Base-by-base conservation (phyloP, 2,329 filamentous ascomycete species). In the Hypoxylon sp. region DNA sequence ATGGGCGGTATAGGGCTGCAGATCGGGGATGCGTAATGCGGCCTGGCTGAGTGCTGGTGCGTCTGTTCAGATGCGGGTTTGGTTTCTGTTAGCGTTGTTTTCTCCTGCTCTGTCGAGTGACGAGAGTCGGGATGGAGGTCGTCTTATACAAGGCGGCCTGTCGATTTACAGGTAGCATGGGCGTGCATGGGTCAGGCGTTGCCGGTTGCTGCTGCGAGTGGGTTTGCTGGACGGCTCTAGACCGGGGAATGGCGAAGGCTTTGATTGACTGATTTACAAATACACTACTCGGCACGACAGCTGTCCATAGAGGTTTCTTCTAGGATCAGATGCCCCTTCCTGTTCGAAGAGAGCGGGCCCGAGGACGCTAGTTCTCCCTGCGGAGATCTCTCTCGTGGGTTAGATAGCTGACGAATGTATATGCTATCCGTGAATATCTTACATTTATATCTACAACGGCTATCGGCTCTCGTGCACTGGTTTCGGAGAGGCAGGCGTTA, bases 121-220 rank as follows among this genome's bases (percentile, higher is more conserved):
- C 18, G 28, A 53, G 38, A 38, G 24, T 14, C 30, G 30, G 57
- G 9, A 32, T 20, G 26, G 26, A 42, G 2, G 32, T 11, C n/a
- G 20, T 22, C 22, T 11, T 33, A 20, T 30, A 55, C 22, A 57
- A 50, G 44, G 30, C 11, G 36, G 22, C 38, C n/a, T 46, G 33
- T 36, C 51, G 40, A 36, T 44, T 56, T 51, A 30, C 49, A 40
- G 51, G 33, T 16, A 63, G 59, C 63, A 55, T 61, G 20, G 45
- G 49, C 50, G 61, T 52, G 61, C 65, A 67, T 67, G 14, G 45
- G 53, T 36, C 32, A 14, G 61, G 65, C 61, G 65, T 67, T 67
- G 5, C 7, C n/a, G 46, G 49, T 54, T 30, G 16, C 8, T 38
- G 14, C n/a, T 24, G n/a, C n/a, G n/a, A 38, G 52, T n/a, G n/a